Evolutionary conservation across 2,329 filamentous ascomycete species (phyloP).

Genomic region (Chaetomiaceae sp.): DNA sequence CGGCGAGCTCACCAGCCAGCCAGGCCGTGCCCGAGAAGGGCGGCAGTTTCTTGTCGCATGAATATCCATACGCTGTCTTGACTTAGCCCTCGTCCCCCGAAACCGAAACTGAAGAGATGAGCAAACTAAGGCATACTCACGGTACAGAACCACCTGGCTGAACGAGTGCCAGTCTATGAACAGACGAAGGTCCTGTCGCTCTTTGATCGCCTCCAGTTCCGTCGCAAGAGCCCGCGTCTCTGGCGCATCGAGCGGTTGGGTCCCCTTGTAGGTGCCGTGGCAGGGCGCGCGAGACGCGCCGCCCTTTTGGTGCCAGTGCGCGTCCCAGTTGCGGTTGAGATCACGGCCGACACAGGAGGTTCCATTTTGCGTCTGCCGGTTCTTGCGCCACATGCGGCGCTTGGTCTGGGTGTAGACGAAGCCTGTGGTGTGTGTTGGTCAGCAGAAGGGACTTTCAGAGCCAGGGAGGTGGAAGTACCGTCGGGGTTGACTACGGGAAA

Average conservation of each 20-base stretch:
- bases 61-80: conserved; percentile 57
- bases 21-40: conserved; percentile 37
- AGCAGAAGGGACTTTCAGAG: no score
- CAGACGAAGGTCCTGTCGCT: conserved; percentile 47
- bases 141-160: conserved; percentile 57
- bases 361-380: conserved; percentile 40
- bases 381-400: conserved; percentile 59
- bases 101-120: conserved; percentile 22
- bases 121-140: no score
- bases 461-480: conserved; percentile 31
- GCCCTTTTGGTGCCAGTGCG: conserved; percentile 46
- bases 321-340: conserved; percentile 57
- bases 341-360: conserved; percentile 45
- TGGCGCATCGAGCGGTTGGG: conserved; percentile 38
- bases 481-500: conserved; percentile 60
- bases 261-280: conserved; percentile 44
- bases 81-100: no score
- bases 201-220: conserved; percentile 33
- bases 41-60: conserved; percentile 43
- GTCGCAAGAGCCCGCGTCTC: conserved; percentile 38
- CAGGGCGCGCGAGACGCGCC: conserved; percentile 50
- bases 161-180: conserved; percentile 65
- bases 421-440: conserved; percentile 33
- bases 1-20: conserved; percentile 44
- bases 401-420: conserved; percentile 55